Evolutionary conservation across 768 basidiomycete genomes (phyloP).

Genomic region (Psilocybe cubensis): DNA sequence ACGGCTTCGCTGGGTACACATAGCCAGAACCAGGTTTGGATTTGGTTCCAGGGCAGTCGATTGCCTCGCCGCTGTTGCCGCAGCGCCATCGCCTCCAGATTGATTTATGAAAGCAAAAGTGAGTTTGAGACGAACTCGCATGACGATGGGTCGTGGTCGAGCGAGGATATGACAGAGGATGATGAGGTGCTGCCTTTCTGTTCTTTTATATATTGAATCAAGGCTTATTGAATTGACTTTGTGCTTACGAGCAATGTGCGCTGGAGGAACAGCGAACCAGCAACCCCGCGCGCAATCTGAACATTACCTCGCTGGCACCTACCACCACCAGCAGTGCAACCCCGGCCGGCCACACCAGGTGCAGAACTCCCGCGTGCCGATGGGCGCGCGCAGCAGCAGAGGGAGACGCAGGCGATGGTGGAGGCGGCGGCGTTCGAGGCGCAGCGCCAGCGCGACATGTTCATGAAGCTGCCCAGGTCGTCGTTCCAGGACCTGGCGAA

Average conservation of each 20-base stretch:
- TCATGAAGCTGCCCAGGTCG: slow-evolving; percentile 68
- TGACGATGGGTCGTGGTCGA: slow-evolving; percentile 56
- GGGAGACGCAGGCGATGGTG: slow-evolving; percentile 16
- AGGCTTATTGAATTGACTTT: neutral
- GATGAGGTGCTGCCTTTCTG: slow-evolving; percentile 30
- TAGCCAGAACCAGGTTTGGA: too few relatives aligned
- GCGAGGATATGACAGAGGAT: slow-evolving; percentile 53
- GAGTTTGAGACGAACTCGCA: slow-evolving; percentile 55
- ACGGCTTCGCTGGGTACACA: too few relatives aligned
- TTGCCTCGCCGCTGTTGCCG: slow-evolving; percentile 31
- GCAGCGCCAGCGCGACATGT: slow-evolving; percentile 56
- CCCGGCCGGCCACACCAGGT: slow-evolving; percentile 4
- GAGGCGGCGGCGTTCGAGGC: slow-evolving; percentile 25
- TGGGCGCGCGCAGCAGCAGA: slow-evolving; percentile 9
- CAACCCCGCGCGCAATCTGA: slow-evolving; percentile 28
- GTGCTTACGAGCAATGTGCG: slow-evolving; percentile 1
- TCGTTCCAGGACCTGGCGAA: slow-evolving; percentile 62
- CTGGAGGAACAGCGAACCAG: slow-evolving; percentile 13
- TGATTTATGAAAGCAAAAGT: slow-evolving; percentile 52
- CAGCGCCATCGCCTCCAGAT: slow-evolving; percentile 42
- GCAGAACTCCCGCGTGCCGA: slow-evolving; percentile 10
- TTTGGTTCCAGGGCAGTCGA: too few relatives aligned
- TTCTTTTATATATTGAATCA: neutral
- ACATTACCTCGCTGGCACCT: slow-evolving; percentile 23
- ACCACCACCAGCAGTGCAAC: slow-evolving; percentile 7